Conservation (phyloP, 2,329 filamentous ascomycete species). For the Sporothrix variecibatus region DNA sequence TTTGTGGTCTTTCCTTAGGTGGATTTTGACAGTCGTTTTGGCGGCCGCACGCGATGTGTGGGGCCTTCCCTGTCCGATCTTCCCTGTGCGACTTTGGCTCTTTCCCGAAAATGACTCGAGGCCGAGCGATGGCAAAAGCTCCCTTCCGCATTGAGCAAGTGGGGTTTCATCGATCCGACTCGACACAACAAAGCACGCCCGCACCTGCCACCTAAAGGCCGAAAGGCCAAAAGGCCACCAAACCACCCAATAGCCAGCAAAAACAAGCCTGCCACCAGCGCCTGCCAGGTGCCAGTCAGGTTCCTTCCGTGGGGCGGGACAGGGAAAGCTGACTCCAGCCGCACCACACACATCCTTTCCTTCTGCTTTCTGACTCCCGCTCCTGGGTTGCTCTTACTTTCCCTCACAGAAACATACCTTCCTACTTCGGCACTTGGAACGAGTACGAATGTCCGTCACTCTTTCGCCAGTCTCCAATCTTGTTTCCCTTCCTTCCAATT, state of each 20-base stretch:
- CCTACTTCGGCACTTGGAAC: constrained; percentile 25
- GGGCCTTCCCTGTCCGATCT: constrained; percentile 9
- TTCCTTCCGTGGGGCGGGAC: constrained; percentile 12
- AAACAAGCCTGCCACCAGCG: background rate
- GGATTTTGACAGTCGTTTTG: background rate
- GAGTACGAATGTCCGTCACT: background rate
- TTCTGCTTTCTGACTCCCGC: background rate
- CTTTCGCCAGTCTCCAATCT: constrained; percentile 5
- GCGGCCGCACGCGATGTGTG: background rate
- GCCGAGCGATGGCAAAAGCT: constrained; percentile 14
- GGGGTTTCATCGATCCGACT: constrained; percentile 17
- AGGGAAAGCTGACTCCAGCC: background rate
- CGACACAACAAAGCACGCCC: background rate
- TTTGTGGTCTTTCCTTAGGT: background rate
- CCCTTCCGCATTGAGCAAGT: constrained; percentile 25
- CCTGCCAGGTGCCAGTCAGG: background rate
- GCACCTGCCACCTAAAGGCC: background rate
- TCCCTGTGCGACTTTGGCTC: background rate
- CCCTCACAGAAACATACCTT: constrained; percentile 23
- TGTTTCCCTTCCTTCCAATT: constrained; percentile 20
- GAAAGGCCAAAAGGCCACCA: background rate
- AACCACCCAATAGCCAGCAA: background rate
- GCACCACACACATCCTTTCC: background rate
- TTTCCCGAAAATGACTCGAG: constrained; percentile 18
- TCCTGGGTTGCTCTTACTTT: background rate